A percentile compares a stretch with the other conserved stretches of the same genome.
phyloP scores from a whole-genome alignment of 768 basidiomycete genomes.

The Agrocybe pediades region DNA sequence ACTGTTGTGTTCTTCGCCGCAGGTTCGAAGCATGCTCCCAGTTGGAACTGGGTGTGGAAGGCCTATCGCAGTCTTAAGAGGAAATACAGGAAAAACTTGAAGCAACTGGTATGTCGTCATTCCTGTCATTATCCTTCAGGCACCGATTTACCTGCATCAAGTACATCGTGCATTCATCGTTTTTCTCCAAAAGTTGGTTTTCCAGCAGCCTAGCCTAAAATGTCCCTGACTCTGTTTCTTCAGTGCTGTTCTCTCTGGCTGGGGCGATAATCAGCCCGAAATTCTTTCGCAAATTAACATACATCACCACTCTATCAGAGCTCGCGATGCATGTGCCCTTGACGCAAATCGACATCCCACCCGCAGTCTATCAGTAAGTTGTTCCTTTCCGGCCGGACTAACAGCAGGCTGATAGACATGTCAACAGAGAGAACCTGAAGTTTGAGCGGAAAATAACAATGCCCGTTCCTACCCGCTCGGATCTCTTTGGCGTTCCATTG shows the following conservation, averaged over 20 bases:
- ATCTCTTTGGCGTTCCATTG: conserved; percentile 77
- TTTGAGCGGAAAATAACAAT: conserved; percentile 70
- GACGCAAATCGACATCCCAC: conserved; percentile 86
- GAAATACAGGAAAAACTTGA: conserved; percentile 88
- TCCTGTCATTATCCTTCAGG: neutral
- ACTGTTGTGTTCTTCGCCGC: conserved; percentile 87
- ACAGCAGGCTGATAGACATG: neutral
- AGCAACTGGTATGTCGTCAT: conserved; percentile 61
- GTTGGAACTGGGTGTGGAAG: conserved; percentile 93
- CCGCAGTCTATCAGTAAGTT: conserved; percentile 79
- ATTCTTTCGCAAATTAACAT: conserved; percentile 84
- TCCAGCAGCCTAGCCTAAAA: neutral
- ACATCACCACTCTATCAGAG: conserved; percentile 76
- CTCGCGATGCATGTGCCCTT: conserved; percentile 77
- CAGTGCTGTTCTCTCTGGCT: conserved; percentile 88
- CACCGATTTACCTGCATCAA: conserved; percentile 26
- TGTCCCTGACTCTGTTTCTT: conserved; percentile 7
- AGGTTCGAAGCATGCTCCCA: conserved; percentile 70
- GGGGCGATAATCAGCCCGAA: conserved; percentile 90
- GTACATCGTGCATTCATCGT: conserved; percentile 88
- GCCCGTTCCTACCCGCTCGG: conserved; percentile 61
- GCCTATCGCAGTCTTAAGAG: conserved; percentile 79
- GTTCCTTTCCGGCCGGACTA: neutral
- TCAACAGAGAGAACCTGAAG: conserved; percentile 72
- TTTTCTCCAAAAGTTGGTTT: conserved; percentile 81